Conservation (phyloP, 495 filamentous ascomycete species). For the Geopyxis carbonaria region DNA sequence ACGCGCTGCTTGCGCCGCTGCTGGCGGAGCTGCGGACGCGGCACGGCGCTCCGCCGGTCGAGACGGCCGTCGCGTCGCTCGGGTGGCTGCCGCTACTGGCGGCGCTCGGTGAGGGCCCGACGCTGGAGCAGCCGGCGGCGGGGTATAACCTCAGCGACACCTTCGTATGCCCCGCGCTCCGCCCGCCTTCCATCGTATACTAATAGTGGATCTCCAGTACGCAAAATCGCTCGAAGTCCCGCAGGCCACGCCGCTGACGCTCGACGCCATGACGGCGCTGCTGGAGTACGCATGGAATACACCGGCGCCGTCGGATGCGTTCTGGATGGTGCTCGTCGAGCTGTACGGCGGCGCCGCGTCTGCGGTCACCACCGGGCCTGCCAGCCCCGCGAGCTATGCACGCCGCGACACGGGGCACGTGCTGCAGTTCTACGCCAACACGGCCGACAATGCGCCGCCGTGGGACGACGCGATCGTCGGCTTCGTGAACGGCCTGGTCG, state of each 20-base stretch:
- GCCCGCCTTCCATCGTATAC: too few species aligned
- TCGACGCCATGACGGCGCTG: not conserved
- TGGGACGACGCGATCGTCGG: conserved; percentile 18
- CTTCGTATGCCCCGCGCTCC: too few species aligned
- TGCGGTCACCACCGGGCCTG: conserved; percentile 25
- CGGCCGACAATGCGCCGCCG: conserved; percentile 17
- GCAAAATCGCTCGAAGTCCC: conserved; percentile 8
- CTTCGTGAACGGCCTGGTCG: conserved; percentile 32
- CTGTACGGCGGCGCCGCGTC: conserved; percentile 36
- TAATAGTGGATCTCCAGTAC: too few species aligned
- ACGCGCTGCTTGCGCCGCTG: conserved; percentile 6
- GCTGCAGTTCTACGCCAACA: conserved; percentile 38
- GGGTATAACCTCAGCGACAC: conserved; percentile 5
- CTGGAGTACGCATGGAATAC: conserved; percentile 6
- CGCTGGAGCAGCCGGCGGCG: not conserved
- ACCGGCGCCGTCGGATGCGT: not conserved
- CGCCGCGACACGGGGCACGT: conserved; percentile 40
- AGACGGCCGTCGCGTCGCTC: conserved; percentile 1
- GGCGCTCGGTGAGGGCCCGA: not conserved
- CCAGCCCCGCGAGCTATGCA: conserved; percentile 36
- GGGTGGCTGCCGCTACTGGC: conserved; percentile 10
- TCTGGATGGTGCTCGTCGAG: conserved; percentile 40
- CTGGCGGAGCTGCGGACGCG: conserved; percentile 7
- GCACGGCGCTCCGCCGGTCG: not conserved
- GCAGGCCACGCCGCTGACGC: conserved; percentile 2